phyloP scores from a whole-genome alignment of 805 yeast species.

The Priceomyces castillae region DNA sequence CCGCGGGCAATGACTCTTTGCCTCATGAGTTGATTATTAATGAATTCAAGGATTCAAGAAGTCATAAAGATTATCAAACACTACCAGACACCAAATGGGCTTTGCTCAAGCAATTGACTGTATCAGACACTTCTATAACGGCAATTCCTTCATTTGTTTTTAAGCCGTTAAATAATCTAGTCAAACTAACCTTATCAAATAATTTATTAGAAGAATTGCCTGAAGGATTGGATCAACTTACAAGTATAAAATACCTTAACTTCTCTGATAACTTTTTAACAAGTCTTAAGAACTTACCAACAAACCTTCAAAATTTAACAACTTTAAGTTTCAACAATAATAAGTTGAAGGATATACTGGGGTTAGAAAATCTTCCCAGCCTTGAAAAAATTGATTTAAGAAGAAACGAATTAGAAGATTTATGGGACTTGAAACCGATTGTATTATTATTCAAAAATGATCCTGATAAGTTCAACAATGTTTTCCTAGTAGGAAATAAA shows the following conservation, averaged over 20 bases:
- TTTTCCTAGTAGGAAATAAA: slow-evolving; percentile 40
- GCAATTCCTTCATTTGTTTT: slow-evolving; percentile 33
- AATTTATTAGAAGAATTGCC: slow-evolving; percentile 52
- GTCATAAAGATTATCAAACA: slow-evolving; percentile 16
- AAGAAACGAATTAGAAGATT: slow-evolving; percentile 41
- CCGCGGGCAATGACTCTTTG: slow-evolving; percentile 26
- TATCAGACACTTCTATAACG: slow-evolving; percentile 39
- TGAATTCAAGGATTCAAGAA: background rate
- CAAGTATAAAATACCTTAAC: slow-evolving; percentile 46
- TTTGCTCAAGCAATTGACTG: slow-evolving; percentile 38
- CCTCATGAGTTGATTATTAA: slow-evolving; percentile 15
- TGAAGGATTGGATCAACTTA: slow-evolving; percentile 48
- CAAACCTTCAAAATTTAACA: slow-evolving; percentile 33
- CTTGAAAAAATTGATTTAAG: slow-evolving; percentile 55
- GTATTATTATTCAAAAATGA: slow-evolving; percentile 31
- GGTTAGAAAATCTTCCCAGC: slow-evolving; percentile 41
- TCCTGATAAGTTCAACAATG: slow-evolving; percentile 36
- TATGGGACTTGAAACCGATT: slow-evolving; percentile 34
- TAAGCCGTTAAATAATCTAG: slow-evolving; percentile 39
- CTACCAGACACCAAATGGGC: slow-evolving; percentile 40
- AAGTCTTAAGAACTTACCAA: slow-evolving; percentile 31
- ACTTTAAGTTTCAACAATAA: slow-evolving; percentile 53
- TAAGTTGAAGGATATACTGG: slow-evolving; percentile 38
- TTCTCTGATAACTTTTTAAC: slow-evolving; percentile 43
- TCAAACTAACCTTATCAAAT: slow-evolving; percentile 54